Base-by-base conservation (phyloP, 2,329 filamentous ascomycete species). In the Beauveria sp. region DNA sequence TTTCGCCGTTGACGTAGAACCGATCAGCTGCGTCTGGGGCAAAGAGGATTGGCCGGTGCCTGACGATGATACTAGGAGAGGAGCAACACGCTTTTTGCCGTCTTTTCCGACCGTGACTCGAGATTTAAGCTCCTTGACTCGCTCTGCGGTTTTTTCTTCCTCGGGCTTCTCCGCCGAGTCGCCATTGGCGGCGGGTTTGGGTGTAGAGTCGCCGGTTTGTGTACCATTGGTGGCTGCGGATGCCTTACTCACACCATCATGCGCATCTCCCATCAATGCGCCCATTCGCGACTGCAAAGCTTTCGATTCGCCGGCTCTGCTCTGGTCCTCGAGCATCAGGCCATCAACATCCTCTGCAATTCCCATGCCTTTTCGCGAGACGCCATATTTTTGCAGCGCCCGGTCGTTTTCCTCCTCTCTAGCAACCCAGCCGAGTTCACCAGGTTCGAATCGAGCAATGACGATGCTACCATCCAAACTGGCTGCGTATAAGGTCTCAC, bases 241-340 rank as follows among this genome's bases (percentile, higher is more conserved):
- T 56, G 79, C 77, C 46, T 85, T 84, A 3, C 80, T 77, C 40
- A 85, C 84, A 5, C 81, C 79, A 3, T 82, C 74, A 2, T 82
- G 81, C 20, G 83, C 83, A 70, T 96, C 93, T 6, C 93, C 93
- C 95, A 99, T 99, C 43, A 99, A 77, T n/a, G 93, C 93, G 14
- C 95, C 95, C 95, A 99, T 99, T 66, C 93, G 86, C 2, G 92
- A 95, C 75, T 99, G 91, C 0, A 93, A 93, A 5, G 89, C 93
- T 66, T 88, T 90, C 38, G 93, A 83, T 72, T 99, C 95, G 24
- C 89, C 93, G 49, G 89, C 92, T 71, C 96, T 97, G 76, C 92
- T 96, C 72, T 88, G 89, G 68, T 96, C 92, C 75, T 99, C 95
- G 0, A 99, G 77, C 43, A 90, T 81, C 49, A 98, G 76, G 0